These are phyloP conservation scores for Capsicum chinense DNA, from an alignment of 257 asterid genomes.

Conservation along the genomic window DNA sequence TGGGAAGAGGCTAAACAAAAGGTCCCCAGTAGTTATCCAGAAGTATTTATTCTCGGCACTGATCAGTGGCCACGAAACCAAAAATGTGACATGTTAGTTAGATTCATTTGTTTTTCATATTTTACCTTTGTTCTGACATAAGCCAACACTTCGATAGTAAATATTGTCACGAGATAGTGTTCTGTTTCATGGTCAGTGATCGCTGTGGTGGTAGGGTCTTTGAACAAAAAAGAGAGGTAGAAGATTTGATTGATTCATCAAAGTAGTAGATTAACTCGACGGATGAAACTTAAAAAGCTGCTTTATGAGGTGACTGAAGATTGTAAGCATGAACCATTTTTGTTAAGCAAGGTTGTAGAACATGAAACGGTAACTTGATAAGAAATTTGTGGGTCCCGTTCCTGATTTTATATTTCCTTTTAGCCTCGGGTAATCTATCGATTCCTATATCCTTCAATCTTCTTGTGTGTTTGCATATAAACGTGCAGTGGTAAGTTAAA, in stretches of 20 bases:
- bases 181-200: not conserved
- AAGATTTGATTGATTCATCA: not conserved
- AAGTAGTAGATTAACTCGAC: not conserved
- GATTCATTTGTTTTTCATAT: constrained; percentile 2
- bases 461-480: not conserved
- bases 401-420: not conserved
- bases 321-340: not conserved
- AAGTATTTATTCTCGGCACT: constrained; percentile 2
- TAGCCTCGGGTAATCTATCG: not conserved
- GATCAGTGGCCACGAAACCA: constrained; percentile 16
- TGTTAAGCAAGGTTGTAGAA: not conserved
- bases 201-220: not conserved
- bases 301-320: not conserved
- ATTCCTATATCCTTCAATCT: not conserved
- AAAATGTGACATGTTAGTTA: not conserved
- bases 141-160: not conserved
- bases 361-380: constrained; percentile 11
- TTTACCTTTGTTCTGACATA: constrained; percentile 4
- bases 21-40: constrained; percentile 1
- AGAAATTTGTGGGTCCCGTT: not conserved
- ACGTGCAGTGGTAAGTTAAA: not conserved
- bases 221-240: not conserved
- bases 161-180: not conserved
- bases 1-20: constrained; percentile 6
- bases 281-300: not conserved